phyloP scores from a whole-genome alignment of 23 red algal species.

The Rhodosorus marinus region DNA sequence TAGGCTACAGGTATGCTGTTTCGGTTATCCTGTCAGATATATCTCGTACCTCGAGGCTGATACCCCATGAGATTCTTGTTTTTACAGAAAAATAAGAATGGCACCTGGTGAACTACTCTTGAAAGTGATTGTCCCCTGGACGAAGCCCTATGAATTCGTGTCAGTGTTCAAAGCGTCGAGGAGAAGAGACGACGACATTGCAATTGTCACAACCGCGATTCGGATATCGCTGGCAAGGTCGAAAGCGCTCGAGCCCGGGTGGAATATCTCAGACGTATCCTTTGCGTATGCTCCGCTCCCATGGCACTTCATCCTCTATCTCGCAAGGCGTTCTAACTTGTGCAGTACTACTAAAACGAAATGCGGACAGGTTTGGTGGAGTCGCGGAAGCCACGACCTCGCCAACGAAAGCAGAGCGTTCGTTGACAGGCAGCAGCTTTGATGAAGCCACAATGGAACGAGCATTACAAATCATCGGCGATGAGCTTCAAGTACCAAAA shows the following conservation, averaged over 20 bases:
- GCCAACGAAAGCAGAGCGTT: constrained; percentile 7
- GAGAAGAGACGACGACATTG: constrained; percentile 67
- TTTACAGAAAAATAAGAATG: constrained; percentile 5
- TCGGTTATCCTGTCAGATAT: no score
- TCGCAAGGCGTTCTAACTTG: no score
- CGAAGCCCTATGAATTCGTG: constrained; percentile 16
- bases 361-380: no score
- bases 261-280: no score
- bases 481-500: constrained; percentile 3
- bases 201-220: constrained; percentile 67
- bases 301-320: no score
- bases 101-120: constrained; percentile 20
- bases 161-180: constrained; percentile 49
- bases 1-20: constrained; percentile 32
- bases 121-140: constrained; percentile 32
- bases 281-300: no score
- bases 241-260: no score
- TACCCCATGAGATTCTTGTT: no score
- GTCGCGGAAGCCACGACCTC: constrained; percentile 27
- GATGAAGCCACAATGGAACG: constrained; percentile 3
- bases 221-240: no score
- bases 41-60: no score
- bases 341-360: no score
- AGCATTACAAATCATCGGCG: constrained; percentile 6
- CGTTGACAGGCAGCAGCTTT: constrained; percentile 9